A percentile compares a stretch with the other conserved stretches of the same genome.
These are phyloP conservation scores for Ceratocystis destructans DNA, from an alignment of 2,329 filamentous ascomycete species.

Conservation along the genomic window DNA sequence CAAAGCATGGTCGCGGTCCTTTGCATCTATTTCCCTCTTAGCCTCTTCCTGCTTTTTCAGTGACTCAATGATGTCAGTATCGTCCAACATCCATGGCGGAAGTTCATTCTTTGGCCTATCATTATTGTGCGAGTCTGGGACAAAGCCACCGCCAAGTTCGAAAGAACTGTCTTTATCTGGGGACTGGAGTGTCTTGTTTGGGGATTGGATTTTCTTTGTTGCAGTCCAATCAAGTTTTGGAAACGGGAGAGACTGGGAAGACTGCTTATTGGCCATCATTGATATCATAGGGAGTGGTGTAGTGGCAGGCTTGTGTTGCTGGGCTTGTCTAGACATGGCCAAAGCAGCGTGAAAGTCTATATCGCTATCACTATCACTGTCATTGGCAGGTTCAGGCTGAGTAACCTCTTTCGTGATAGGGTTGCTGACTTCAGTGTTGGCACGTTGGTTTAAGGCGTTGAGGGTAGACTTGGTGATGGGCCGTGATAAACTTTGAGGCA, in stretches of 20 bases:
- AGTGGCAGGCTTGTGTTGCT: constrained; percentile 1
- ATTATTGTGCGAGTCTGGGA: constrained; percentile 22
- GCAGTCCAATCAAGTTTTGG: constrained; percentile 57
- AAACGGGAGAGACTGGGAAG: constrained; percentile 78
- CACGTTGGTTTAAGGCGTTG: constrained; percentile 13
- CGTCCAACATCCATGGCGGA: constrained; percentile 60
- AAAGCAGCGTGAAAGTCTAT: constrained; percentile 68
- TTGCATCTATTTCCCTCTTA: constrained; percentile 48
- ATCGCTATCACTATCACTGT: constrained; percentile 51
- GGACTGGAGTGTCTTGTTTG: neutral
- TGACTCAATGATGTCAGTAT: constrained; percentile 52
- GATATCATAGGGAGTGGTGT: constrained; percentile 4
- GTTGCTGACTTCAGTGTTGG: constrained; percentile 47
- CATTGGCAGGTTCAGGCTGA: constrained; percentile 29
- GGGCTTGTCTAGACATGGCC: constrained; percentile 32
- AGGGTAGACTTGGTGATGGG: constrained; percentile 23
- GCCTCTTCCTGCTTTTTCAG: constrained; percentile 44
- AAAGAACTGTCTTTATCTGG: neutral
- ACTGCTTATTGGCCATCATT: constrained; percentile 27
- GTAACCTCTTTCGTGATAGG: constrained; percentile 49
- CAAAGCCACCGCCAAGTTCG: constrained; percentile 14
- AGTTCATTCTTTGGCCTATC: constrained; percentile 41
- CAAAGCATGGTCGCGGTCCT: constrained; percentile 43
- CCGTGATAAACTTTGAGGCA: constrained; percentile 37
- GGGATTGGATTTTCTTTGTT: neutral